Conservation (phyloP, 2,329 filamentous ascomycete species). For the Pseudocercospora pini-densiflorae region DNA sequence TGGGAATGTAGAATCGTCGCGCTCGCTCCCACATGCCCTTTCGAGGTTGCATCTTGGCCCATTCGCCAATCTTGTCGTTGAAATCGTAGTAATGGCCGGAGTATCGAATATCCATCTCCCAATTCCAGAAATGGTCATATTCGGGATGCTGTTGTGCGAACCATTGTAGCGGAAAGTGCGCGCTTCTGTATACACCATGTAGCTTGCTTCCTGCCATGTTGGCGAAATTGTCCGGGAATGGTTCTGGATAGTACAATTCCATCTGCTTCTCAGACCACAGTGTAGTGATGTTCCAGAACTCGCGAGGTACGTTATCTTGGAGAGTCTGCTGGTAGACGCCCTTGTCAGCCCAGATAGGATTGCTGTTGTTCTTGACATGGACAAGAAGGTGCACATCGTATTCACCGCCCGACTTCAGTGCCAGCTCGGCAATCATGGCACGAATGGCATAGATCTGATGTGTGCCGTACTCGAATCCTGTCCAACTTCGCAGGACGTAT, state of each 20-base stretch:
- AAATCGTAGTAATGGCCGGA: constrained; percentile 85
- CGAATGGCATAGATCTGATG: constrained; percentile 82
- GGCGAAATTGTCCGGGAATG: constrained; percentile 75
- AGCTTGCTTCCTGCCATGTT: constrained; percentile 68
- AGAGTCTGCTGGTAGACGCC: constrained; percentile 70
- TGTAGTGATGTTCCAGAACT: constrained; percentile 87
- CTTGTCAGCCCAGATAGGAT: constrained; percentile 79
- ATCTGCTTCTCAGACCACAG: constrained; percentile 96
- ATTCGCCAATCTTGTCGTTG: constrained; percentile 67
- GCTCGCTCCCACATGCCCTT: constrained; percentile 76
- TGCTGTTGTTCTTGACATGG: constrained; percentile 76
- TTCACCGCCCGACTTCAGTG: constrained; percentile 79
- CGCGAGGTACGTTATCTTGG: constrained; percentile 72
- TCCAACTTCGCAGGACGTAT: constrained; percentile 82
- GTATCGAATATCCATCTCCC: constrained; percentile 85
- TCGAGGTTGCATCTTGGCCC: constrained; percentile 70
- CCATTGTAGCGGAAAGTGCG: constrained; percentile 57
- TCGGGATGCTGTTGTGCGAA: constrained; percentile 56
- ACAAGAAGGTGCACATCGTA: constrained; percentile 87
- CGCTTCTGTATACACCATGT: constrained; percentile 83
- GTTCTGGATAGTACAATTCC: constrained; percentile 84
- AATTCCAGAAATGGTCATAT: constrained; percentile 73
- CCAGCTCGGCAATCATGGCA: constrained; percentile 81
- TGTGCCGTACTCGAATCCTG: constrained; percentile 76
- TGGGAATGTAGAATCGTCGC: constrained; percentile 73